Percentiles rank a stretch among this genome's conserved stretches.
Conservation (phyloP, 768 basidiomycete species). For the Boletus fagicola region DNA sequence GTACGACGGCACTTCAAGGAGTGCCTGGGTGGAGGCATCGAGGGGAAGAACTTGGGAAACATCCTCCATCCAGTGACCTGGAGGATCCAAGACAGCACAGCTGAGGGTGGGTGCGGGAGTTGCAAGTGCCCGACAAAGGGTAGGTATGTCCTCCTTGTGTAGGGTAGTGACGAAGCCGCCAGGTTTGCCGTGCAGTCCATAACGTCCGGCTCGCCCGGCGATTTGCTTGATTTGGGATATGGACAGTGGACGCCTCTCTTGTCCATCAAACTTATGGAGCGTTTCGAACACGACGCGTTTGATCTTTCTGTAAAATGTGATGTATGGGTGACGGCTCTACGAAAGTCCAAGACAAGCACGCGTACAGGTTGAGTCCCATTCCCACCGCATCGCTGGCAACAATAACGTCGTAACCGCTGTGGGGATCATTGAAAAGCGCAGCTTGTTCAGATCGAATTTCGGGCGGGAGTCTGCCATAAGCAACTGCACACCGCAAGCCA, state of each 20-base stretch:
- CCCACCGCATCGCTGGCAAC: constrained; percentile 93
- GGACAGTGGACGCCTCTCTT: constrained; percentile 46
- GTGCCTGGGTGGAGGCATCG: constrained; percentile 37
- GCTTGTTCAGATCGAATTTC: constrained; percentile 97
- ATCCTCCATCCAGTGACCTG: constrained; percentile 21
- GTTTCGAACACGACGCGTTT: constrained; percentile 78
- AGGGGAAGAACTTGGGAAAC: constrained; percentile 45
- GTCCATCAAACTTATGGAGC: constrained; percentile 65
- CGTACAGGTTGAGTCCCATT: too few relatives aligned
- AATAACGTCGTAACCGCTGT: constrained; percentile 83
- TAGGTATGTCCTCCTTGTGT: constrained; percentile 55
- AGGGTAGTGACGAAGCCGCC: constrained; percentile 77
- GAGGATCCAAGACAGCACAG: constrained; percentile 40
- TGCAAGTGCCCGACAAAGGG: constrained; percentile 55
- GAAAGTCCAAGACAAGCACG: not conserved
- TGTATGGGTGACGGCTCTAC: not conserved
- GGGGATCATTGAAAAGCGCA: constrained; percentile 80
- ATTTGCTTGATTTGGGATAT: constrained; percentile 89
- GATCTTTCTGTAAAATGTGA: constrained; percentile 66
- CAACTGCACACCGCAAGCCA: constrained; percentile 82
- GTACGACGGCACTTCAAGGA: constrained; percentile 51
- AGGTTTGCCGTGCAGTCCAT: constrained; percentile 56
- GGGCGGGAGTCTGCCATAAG: constrained; percentile 92
- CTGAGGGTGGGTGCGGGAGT: constrained; percentile 49
- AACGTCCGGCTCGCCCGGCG: constrained; percentile 91